Percentiles rank a stretch among this genome's conserved stretches.
Evolutionary conservation across 2,329 filamentous ascomycete species (phyloP).

Genomic region (Fusarium oxysporum): DNA sequence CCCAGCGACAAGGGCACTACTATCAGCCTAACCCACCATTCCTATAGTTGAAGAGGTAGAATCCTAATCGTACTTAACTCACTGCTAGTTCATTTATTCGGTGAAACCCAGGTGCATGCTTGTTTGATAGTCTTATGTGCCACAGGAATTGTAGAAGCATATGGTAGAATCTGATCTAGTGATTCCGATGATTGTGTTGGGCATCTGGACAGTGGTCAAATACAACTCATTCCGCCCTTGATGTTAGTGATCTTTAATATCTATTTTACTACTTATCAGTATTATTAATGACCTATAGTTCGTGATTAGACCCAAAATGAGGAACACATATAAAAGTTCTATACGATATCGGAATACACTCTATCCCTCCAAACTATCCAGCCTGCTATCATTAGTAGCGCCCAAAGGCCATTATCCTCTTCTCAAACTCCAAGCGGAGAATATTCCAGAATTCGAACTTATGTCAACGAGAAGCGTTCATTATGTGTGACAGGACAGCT

Average conservation of each 20-base stretch:
- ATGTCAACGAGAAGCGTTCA: rapidly evolving
- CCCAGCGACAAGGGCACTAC: background rate
- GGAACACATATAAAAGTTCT: background rate
- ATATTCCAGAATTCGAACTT: rapidly evolving
- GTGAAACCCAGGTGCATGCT: rapidly evolving
- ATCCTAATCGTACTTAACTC: background rate
- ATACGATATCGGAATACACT: rapidly evolving
- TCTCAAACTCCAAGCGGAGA: rapidly evolving
- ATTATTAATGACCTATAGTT: background rate
- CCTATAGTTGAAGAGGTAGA: background rate
- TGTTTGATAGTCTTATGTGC: rapidly evolving
- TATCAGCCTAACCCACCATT: background rate
- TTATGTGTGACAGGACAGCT: background rate
- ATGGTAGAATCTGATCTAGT: rapidly evolving
- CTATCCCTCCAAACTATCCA: rapidly evolving
- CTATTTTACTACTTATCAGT: too few relatives aligned
- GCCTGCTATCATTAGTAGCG: rapidly evolving
- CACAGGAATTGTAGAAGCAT: rapidly evolving
- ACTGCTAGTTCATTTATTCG: rapidly evolving
- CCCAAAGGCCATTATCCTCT: rapidly evolving
- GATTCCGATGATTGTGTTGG: background rate
- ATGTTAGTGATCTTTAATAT: too few relatives aligned
- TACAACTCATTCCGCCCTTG: too few relatives aligned
- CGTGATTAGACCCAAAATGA: background rate
- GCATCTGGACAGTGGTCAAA: too few relatives aligned